Base-by-base conservation (phyloP, 192 early-diverging fungal species). In the Gonapodya sp. region DNA sequence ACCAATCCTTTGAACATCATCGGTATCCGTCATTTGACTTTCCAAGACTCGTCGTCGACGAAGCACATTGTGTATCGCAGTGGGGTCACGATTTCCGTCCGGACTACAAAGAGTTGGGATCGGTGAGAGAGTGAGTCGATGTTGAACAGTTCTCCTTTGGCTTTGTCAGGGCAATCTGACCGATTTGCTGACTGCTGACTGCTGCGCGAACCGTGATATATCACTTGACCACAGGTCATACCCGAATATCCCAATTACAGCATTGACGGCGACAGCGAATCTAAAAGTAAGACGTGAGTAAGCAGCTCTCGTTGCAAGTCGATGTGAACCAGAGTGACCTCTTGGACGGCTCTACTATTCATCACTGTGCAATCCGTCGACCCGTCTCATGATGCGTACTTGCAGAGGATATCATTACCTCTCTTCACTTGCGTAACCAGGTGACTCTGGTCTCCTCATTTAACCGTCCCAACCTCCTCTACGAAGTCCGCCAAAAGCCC, bases 21-120 rank as follows among this genome's bases (percentile, higher is more conserved):
- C n/a, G n/a, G n/a, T n/a, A n/a, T n/a, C n/a, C n/a, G n/a, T n/a
- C n/a, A n/a, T n/a, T n/a, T n/a, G 46, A 8, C 46, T 16, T 97
- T 18, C 93, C 97, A 0, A 87, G 95, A 77, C 95, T 99, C 86
- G 96, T 97, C 0, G 89, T 99, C 46, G 97, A 99, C 81, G 97
- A 99, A 86, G 96, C 96, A 0, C 97, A 99, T 82, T 99, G 97
- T 83, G 86, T 97, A 24, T 94, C 93, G 74, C 95, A 97, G 78
- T 97, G 95, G 97, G 97, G 97, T 18, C 97, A 98, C 81, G 96
- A 99, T 84, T 99, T 99, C 86, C 92, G 97, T 36, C 93, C 94
- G 0, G 95, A 96, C 82, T 97, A 96, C 82, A 96, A 93, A 83
- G 89, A 90, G 79, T 83, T 83, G 1, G 82, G 83, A 30, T 32